phyloP scores from a whole-genome alignment of 2,329 filamentous ascomycete species.

The Alternaria infectoria region DNA sequence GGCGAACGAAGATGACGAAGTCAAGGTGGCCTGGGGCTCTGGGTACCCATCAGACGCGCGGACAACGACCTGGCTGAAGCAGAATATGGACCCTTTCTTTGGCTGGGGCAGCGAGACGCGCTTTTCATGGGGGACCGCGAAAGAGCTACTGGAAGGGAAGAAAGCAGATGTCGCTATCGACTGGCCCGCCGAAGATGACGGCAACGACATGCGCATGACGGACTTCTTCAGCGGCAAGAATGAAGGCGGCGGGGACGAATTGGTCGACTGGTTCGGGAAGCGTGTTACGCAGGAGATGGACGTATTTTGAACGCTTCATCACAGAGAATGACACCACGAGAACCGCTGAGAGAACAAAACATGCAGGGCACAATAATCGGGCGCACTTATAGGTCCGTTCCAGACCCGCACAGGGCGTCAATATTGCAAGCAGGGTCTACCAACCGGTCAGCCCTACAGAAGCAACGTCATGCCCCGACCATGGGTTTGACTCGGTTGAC shows the following conservation, averaged over 20 bases:
- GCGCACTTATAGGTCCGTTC: slow-evolving; percentile 6
- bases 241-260: slow-evolving; percentile 65
- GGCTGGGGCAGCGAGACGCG: slow-evolving; percentile 93
- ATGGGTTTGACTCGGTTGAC: neutral
- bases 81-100: slow-evolving; percentile 90
- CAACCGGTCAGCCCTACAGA: neutral
- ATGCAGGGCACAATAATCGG: slow-evolving; percentile 17
- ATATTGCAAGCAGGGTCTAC: neutral
- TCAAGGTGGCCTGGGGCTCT: slow-evolving; percentile 74
- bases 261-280: slow-evolving; percentile 83
- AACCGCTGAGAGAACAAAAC: neutral
- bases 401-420: slow-evolving; percentile 19
- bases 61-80: slow-evolving; percentile 80
- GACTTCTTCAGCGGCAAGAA: slow-evolving; percentile 69
- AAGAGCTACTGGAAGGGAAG: slow-evolving; percentile 87
- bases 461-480: neutral
- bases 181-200: slow-evolving; percentile 82
- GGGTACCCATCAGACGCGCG: slow-evolving; percentile 90
- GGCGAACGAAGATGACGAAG: slow-evolving; percentile 41
- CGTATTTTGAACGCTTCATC: slow-evolving; percentile 62
- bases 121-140: slow-evolving; percentile 95
- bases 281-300: slow-evolving; percentile 73
- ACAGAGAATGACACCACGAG: neutral
- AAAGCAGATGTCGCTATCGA: slow-evolving; percentile 73
- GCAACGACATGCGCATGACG: slow-evolving; percentile 70